Evolutionary conservation across 2,329 filamentous ascomycete species (phyloP).

Genomic region (Calonectria fujianensis): DNA sequence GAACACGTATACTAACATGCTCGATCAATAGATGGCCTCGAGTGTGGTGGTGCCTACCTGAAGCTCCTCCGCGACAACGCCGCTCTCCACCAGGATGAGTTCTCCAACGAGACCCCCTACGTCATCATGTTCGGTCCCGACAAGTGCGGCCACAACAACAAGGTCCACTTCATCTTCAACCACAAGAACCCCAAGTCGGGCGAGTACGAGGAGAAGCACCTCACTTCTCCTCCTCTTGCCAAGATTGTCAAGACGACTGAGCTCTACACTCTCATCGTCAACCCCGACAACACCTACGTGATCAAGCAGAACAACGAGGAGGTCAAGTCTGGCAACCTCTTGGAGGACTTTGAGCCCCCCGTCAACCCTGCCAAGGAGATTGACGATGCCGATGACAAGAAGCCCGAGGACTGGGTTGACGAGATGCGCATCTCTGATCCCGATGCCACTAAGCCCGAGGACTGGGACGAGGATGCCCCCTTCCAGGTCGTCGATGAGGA

Average conservation of each 20-base stretch:
- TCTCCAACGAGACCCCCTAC: slow-evolving; percentile 97
- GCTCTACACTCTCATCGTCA: slow-evolving; percentile 97
- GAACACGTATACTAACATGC: slow-evolving; percentile 56
- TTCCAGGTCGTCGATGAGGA: slow-evolving; percentile 97
- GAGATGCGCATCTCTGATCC: slow-evolving; percentile 93
- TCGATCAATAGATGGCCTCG: slow-evolving; percentile 83
- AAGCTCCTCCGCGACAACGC: slow-evolving; percentile 99
- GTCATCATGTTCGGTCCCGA: slow-evolving; percentile 99
- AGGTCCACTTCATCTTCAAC: slow-evolving; percentile 99
- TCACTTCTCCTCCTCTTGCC: slow-evolving; percentile 87
- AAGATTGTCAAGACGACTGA: slow-evolving; percentile 93
- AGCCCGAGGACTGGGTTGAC: slow-evolving; percentile 98
- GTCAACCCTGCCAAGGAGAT: slow-evolving; percentile 98
- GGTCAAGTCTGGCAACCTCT: slow-evolving; percentile 90
- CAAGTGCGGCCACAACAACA: slow-evolving; percentile 99
- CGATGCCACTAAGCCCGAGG: slow-evolving; percentile 95
- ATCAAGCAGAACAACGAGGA: slow-evolving; percentile 94
- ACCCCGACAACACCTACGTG: slow-evolving; percentile 95
- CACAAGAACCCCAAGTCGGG: slow-evolving; percentile 99
- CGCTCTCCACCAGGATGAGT: slow-evolving; percentile 97
- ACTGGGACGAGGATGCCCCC: slow-evolving; percentile 99
- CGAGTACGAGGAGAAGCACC: slow-evolving; percentile 99
- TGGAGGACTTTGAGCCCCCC: slow-evolving; percentile 94
- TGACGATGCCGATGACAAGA: slow-evolving; percentile 93
- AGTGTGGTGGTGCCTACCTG: slow-evolving; percentile 98